Conservation (phyloP, 179 eudicot species). For the Beta lomatogona region DNA sequence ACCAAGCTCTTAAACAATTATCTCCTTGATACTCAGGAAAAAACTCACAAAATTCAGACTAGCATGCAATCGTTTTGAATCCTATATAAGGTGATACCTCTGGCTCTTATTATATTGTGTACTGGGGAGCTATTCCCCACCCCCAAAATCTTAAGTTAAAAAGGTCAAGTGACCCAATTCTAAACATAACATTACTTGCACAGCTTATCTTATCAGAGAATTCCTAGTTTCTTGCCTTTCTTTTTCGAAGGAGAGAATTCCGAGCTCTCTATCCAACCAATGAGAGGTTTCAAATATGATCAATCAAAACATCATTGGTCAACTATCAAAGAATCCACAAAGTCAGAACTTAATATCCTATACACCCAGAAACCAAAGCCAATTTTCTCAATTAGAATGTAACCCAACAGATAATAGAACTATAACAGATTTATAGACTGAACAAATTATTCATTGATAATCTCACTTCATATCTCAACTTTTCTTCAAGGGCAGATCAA, state of each 20-base stretch:
- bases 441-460: neutral
- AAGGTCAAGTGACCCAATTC: neutral
- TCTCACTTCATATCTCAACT: neutral
- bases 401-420: neutral
- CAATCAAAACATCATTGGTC: neutral
- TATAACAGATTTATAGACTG: neutral
- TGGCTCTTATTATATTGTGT: neutral
- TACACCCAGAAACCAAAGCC: neutral
- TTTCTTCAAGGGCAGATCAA: neutral
- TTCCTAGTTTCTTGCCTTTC: neutral
- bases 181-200: neutral
- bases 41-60: neutral
- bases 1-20: neutral
- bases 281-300: neutral
- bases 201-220: neutral
- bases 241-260: neutral
- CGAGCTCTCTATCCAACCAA: neutral
- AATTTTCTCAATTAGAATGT: neutral
- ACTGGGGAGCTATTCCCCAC: neutral
- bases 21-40: neutral
- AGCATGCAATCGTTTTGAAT: neutral
- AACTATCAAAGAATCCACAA: conserved; percentile 3
- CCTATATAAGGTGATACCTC: neutral
- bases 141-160: neutral
- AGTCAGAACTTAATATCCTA: neutral